phyloP scores from a whole-genome alignment of 2,329 filamentous ascomycete genomes.

The Coniochaeta sp. region DNA sequence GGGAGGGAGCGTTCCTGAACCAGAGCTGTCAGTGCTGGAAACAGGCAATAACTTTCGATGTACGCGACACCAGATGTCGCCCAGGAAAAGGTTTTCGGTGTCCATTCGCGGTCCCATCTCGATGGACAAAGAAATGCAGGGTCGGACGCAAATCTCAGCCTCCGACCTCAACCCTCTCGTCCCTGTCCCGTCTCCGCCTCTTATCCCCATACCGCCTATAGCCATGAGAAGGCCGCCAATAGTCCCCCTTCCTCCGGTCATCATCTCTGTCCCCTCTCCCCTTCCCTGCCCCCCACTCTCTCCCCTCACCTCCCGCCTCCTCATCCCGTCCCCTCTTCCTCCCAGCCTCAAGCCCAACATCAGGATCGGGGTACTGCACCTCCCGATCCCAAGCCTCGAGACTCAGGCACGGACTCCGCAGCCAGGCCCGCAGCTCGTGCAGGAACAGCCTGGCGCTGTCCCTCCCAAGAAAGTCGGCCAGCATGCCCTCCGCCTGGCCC shows the following conservation, averaged over 20 bases:
- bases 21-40: too few species aligned
- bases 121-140: too few species aligned
- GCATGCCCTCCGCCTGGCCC: conserved; percentile 71
- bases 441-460: conserved; percentile 68
- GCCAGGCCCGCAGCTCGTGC: conserved; percentile 76
- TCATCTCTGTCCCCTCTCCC: neutral
- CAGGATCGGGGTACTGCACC: conserved; percentile 57
- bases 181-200: neutral
- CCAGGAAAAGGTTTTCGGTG: too few species aligned
- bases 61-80: too few species aligned
- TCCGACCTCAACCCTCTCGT: neutral
- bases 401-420: conserved; percentile 69
- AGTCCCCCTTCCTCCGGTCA: conserved; percentile 7
- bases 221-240: conserved; percentile 13
- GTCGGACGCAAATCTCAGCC: neutral
- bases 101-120: too few species aligned
- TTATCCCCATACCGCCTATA: neutral
- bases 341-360: neutral
- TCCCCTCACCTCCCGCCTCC: neutral
- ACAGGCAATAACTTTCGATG: too few species aligned
- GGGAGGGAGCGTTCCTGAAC: too few species aligned
- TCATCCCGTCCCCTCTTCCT: neutral
- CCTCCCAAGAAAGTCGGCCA: conserved; percentile 70
- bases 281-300: neutral
- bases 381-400: conserved; percentile 72